A percentile compares a stretch with the other conserved stretches of the same genome.
These are phyloP conservation scores for Phytopythium montanum DNA, from an alignment of 352 stramenopile genomes.

Conservation along the genomic window DNA sequence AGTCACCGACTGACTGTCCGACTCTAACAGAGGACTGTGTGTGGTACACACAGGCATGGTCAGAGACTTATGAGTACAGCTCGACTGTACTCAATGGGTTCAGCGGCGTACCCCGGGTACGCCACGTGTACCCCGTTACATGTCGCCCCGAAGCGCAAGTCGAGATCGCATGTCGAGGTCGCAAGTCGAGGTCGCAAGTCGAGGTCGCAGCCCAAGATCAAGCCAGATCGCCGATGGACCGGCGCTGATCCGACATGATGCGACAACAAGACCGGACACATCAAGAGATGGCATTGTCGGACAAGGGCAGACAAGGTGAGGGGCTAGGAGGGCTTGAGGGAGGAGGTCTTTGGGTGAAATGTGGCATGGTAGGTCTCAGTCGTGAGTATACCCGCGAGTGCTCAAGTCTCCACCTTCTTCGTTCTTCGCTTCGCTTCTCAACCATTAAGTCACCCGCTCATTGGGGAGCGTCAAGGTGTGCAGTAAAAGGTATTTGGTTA, in stretches of 20 bases:
- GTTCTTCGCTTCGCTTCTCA: not conserved
- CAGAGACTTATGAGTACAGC: no score
- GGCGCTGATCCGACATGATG: not conserved
- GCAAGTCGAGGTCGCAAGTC: no score
- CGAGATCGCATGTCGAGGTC: no score
- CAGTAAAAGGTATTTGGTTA: not conserved
- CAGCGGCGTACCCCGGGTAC: no score
- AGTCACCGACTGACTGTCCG: no score
- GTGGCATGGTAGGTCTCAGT: not conserved
- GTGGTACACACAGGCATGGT: no score
- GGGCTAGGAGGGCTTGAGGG: not conserved
- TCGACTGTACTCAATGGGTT: no score
- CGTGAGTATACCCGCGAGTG: not conserved
- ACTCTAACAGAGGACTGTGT: no score
- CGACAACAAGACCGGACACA: not conserved
- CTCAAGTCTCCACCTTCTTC: conserved; percentile 5
- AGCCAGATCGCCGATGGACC: no score
- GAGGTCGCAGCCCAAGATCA: no score
- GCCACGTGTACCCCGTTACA: no score
- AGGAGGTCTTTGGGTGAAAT: not conserved
- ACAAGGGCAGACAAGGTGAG: not conserved
- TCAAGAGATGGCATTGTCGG: not conserved
- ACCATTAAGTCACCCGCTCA: not conserved
- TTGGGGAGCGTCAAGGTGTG: not conserved
- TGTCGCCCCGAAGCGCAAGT: no score